A percentile compares a stretch with the other conserved stretches of the same genome.
These are phyloP conservation scores for Microthyrium microscopicum DNA, from an alignment of 2,329 filamentous ascomycete species.

Conservation along the genomic window DNA sequence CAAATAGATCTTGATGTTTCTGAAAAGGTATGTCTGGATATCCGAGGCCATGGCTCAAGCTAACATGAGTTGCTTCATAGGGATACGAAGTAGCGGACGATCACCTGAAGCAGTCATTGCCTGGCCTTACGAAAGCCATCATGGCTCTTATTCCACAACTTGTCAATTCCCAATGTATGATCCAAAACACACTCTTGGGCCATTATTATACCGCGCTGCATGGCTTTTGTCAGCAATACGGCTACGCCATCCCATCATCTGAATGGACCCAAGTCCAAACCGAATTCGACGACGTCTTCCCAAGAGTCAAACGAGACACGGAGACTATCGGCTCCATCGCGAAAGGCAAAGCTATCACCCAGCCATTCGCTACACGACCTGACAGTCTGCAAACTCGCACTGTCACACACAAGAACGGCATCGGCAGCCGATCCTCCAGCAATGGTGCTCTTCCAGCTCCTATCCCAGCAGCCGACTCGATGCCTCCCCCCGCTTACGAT, in stretches of 20 bases:
- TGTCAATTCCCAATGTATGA: constrained; percentile 51
- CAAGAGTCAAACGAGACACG: constrained; percentile 45
- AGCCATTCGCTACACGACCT: constrained; percentile 32
- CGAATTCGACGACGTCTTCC: constrained; percentile 47
- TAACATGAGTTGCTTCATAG: constrained; percentile 22
- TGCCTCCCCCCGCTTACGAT: background rate
- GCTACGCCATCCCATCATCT: constrained; percentile 55
- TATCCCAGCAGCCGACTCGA: too few relatives aligned
- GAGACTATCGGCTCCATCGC: constrained; percentile 49
- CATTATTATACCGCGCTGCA: constrained; percentile 65
- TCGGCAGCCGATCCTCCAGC: too few relatives aligned
- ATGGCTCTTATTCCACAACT: constrained; percentile 61
- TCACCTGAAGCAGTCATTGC: constrained; percentile 53
- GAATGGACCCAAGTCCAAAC: constrained; percentile 55
- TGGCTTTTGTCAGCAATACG: constrained; percentile 51
- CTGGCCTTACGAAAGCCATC: constrained; percentile 51
- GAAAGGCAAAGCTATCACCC: constrained; percentile 48
- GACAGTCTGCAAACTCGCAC: constrained; percentile 1
- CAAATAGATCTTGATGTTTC: constrained; percentile 52
- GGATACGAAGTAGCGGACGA: constrained; percentile 63
- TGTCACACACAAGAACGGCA: too few relatives aligned
- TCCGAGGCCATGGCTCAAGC: background rate
- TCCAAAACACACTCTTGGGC: constrained; percentile 62
- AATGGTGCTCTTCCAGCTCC: too few relatives aligned
- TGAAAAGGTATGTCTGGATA: constrained; percentile 36